Evolutionary conservation across 2,329 filamentous ascomycete species (phyloP).

Genomic region (Lachnellula hyalina): DNA sequence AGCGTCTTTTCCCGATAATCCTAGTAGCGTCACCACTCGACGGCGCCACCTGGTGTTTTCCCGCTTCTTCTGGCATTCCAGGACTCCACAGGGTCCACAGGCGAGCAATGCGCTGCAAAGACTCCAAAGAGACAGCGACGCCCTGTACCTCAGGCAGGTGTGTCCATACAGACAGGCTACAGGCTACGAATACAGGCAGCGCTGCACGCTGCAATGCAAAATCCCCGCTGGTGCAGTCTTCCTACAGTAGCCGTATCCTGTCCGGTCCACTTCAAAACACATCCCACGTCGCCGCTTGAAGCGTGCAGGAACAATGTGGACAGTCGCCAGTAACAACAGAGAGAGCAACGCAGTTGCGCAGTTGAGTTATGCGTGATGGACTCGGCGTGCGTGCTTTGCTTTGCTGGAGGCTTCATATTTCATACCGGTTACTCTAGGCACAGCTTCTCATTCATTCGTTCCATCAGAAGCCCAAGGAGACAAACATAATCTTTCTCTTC

Average conservation of each 20-base stretch:
- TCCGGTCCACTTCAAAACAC: conserved; percentile 13
- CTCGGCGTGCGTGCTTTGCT: neutral
- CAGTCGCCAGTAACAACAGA: neutral
- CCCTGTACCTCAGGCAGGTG: neutral
- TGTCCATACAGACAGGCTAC: neutral
- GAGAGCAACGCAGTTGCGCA: neutral
- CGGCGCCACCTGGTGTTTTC: neutral
- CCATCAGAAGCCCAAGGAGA: neutral
- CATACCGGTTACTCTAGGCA: neutral
- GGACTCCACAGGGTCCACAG: neutral
- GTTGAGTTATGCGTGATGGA: neutral
- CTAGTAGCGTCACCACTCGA: neutral
- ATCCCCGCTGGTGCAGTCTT: conserved; percentile 3
- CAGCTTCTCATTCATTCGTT: neutral
- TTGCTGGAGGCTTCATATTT: neutral
- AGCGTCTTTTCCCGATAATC: neutral
- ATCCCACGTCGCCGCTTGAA: conserved; percentile 23
- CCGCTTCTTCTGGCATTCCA: conserved; percentile 1
- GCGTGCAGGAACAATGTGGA: neutral
- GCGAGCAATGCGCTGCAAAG: neutral
- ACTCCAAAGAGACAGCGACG: neutral
- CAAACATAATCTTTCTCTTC: neutral
- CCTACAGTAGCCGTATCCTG: conserved; percentile 8
- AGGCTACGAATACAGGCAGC: no score
- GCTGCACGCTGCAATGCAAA: conserved; percentile 4